Base-by-base conservation (phyloP, 345 rosid species). In the Acer negundo region DNA sequence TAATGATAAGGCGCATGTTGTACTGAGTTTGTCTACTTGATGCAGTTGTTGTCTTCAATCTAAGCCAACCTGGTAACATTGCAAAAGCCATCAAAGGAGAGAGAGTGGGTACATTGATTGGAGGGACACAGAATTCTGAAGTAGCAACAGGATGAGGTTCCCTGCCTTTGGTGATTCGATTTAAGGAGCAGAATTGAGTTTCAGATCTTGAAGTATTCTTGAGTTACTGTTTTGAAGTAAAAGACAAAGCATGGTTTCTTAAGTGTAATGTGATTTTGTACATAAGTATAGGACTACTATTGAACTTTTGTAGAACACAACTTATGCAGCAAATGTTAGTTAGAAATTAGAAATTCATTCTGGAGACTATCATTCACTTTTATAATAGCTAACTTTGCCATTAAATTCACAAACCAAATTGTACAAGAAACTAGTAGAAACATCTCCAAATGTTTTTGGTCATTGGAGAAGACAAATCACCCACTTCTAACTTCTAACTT, bases 31-130 rank as follows among this genome's bases (percentile, higher is more conserved):
- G 51, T 70, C 63, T 81, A 38, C 56, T 58, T 22, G 20, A 40
- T 83, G 86, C 90, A 93, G 98, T 92, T 73, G 99, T 92, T 24
- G 97, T 93, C 22, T 94, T 96, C 91, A 96, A 91, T 82, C 83
- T 92, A n/a, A 85, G 86, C 24, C 83, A 87, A 80, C 88, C 94
- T 2, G 98, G 99, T 67, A 93, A 96, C 90, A 92, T 93, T 15
- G 81, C 93, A 0, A 92, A 85, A 79, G 99, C 97, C n/a, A 92
- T 95, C 78, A 90, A 82, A 79, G 98, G 99, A 3, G 98, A 93
- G 81, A 84, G 82, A 73, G 99, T 93, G 0, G 99, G 99, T 44
- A 95, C 98, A 20, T 69, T 92, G 79, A 95, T 93, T 0, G 97
- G 97, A 79, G 90, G 91, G 56, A 81, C 91, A 10, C 62, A 79